Base-by-base conservation (phyloP, 305 asterid genomes). In the Plantago rigida region DNA sequence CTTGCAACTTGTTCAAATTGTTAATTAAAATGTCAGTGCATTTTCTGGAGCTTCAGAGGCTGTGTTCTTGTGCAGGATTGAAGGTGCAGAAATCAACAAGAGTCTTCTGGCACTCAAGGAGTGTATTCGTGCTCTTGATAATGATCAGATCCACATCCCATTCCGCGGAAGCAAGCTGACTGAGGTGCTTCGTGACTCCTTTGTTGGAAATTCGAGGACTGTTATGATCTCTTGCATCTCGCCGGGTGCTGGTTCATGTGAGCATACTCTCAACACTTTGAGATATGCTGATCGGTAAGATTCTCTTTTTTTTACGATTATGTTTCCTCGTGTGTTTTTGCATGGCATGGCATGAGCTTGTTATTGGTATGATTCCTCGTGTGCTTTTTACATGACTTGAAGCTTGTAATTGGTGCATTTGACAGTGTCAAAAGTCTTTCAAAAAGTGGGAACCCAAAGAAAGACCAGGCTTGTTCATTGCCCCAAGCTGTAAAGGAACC, bases 161-260 rank as follows among this genome's bases (percentile, higher is more conserved):
- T 93, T 93, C 68, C 96, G 97, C 61, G 99, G 99, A 64, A 89
- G 99, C 83, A 93, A 93, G 77, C 90, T 93, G 59, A 89, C 99
- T 8, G 99, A 93, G 79, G 97, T 89, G 68, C 92, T 93, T 61
- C 92, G 95, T 60, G 99, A 93, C 79, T 89, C 99, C 64, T 93
- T 93, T 63, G 94, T 93, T 51, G 99, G 99, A 44, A 93, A 93
- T 72, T 93, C 99, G 48, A 83, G 93, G 77, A 85, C 97, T 45
- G 96, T 93, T 53, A 89, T 93, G 97, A 93, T 89, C 66, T 93
- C 97, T 56, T 87, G 97, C 79, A 85, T 93, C 67, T 93, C 99
- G 66, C 97, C 97, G 13, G 86, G 79, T 73, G 87, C 95, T 71
- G 97, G 99, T 64, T 93, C 99, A 9, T 89, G 97, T 69, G 97